Base-by-base conservation (phyloP, 805 yeast species). In the Hanseniaspora taiwanica region DNA sequence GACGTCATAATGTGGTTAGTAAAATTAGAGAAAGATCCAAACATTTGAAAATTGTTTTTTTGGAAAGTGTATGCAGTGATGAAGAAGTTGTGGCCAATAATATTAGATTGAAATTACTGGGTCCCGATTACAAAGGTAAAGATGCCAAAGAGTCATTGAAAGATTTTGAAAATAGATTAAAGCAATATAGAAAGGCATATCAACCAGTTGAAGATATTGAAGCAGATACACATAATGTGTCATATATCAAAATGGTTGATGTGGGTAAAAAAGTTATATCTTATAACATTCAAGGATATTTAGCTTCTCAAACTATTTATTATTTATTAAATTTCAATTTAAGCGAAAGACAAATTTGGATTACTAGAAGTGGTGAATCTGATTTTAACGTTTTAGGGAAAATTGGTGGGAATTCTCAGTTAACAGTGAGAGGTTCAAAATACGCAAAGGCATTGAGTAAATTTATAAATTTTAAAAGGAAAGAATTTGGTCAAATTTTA, bases 241-340 rank as follows among this genome's bases (percentile, higher is more conserved):
- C 84, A 56, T 91, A 86, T 52, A 83, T 87, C 48, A 86, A 89
- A 59, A 86, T 89, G 94, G 85, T 89, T 42, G 89, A 89, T 58
- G 96, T 87, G 9, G 97, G 98, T 6, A 77, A 83, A 52, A 91
- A 89, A 58, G 85, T 89, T 31, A 93, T 89, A 40, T 84, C 95
- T 25, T 87, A 80, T 57, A 85, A 87, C 54, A 82, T 89, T 42
- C 83, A 83, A 52, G 82, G 82, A 4, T 91, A 85, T 53, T 64
- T 89, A 40, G 89, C 96, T 0, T 86, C 95, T 2, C 97, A 91
- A 54, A 82, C 95, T 1, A 83, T 87, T 27, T 89, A 85, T 55
- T 91, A 85, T 64, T 64, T 89, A 47, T 67, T 89, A 46, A 85
- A 85, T 52, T 89, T 89, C 71, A 89, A 91, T 55, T 66, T 89